phyloP scores from a whole-genome alignment of 2,329 filamentous ascomycete species.

The Pseudogymnoascus destructans region DNA sequence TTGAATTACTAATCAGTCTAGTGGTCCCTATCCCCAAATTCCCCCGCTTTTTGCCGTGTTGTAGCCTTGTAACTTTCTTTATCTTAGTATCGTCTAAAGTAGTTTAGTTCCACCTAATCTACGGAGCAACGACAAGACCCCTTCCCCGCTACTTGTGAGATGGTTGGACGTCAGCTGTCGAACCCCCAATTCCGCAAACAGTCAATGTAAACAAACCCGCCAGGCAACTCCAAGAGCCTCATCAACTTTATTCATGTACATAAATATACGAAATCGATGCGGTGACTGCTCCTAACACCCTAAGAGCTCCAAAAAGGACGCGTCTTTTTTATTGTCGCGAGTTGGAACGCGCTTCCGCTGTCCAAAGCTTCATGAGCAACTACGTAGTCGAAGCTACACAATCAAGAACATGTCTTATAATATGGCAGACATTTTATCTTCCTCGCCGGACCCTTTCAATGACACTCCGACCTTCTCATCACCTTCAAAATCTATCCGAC shows the following conservation, averaged over 20 bases:
- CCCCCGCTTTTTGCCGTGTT: neutral
- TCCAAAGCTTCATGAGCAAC: neutral
- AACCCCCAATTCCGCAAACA: conserved; percentile 1
- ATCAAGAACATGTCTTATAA: conserved; percentile 13
- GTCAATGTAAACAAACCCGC: neutral
- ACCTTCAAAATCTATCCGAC: conserved; percentile 20
- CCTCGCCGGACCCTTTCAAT: conserved; percentile 27
- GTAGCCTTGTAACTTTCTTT: neutral
- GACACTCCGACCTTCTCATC: conserved; percentile 20
- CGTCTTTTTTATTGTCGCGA: neutral
- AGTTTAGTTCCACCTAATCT: neutral
- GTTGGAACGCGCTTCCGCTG: neutral
- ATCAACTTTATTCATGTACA: neutral
- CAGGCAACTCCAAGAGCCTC: conserved; percentile 3
- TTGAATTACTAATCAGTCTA: neutral
- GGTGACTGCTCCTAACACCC: neutral
- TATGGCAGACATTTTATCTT: conserved; percentile 19
- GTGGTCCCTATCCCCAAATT: neutral
- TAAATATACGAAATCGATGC: neutral
- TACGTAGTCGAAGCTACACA: neutral
- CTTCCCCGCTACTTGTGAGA: neutral
- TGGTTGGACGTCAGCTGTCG: neutral
- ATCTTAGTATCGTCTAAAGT: neutral
- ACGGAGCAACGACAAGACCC: neutral
- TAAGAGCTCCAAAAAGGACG: neutral